Evolutionary conservation across 345 rosid genomes (phyloP).

Genomic region (Aquilaria malaccensis): DNA sequence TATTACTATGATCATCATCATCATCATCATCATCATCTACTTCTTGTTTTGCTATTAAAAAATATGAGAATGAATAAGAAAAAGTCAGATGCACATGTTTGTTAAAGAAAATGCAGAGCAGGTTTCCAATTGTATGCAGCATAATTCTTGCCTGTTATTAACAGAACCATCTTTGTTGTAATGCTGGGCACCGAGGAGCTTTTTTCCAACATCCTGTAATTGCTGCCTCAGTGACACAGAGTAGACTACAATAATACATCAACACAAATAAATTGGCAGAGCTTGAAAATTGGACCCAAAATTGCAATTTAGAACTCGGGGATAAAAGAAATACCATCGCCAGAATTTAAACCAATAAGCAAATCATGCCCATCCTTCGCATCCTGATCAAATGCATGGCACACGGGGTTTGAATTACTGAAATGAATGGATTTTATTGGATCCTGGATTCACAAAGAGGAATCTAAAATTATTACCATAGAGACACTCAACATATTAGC

Average conservation of each 20-base stretch:
- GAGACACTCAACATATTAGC: not conserved
- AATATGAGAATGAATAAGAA: too few species aligned
- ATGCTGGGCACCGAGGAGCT: conserved; percentile 89
- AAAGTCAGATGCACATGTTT: not conserved
- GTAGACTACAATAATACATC: conserved; percentile 65
- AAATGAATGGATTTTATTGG: conserved; percentile 97
- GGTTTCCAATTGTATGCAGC: not conserved
- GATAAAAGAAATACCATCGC: conserved; percentile 65
- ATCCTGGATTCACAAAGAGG: conserved; percentile 53
- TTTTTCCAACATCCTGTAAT: conserved; percentile 94
- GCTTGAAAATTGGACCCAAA: conserved; percentile 13
- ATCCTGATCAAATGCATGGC: conserved; percentile 94
- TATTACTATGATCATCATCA: too few species aligned
- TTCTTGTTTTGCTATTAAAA: too few species aligned
- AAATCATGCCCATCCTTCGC: conserved; percentile 99
- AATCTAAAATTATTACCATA: conserved; percentile 14
- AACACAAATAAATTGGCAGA: conserved; percentile 19
- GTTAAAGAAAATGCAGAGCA: not conserved
- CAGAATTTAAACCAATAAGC: conserved; percentile 84
- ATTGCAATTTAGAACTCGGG: conserved; percentile 12
- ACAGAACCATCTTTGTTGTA: conserved; percentile 95
- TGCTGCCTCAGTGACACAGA: conserved; percentile 97
- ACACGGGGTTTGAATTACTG: conserved; percentile 85
- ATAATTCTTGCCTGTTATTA: conserved; percentile 65
- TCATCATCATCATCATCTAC: too few species aligned